Conservation (phyloP, 371 early-diverging fungal genomes). For the Rhizopus delemar region DNA sequence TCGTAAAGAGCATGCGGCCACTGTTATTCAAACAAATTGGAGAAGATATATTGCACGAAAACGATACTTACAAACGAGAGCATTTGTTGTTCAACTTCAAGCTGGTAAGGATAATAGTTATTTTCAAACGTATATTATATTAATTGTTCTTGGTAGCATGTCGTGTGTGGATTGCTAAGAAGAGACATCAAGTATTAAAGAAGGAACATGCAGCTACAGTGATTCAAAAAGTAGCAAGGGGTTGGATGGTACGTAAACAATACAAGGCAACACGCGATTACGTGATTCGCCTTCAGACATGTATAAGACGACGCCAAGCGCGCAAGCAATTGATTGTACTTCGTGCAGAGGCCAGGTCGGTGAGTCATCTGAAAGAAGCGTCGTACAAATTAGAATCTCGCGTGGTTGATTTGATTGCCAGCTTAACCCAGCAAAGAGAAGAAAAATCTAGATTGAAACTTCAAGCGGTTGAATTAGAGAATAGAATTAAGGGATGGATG, state of each 20-base stretch:
- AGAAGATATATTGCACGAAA: slow-evolving; percentile 70
- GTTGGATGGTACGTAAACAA: slow-evolving; percentile 61
- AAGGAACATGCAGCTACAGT: slow-evolving; percentile 66
- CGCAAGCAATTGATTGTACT: slow-evolving; percentile 63
- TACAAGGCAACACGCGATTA: slow-evolving; percentile 55
- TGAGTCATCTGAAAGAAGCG: slow-evolving; percentile 91
- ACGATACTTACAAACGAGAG: slow-evolving; percentile 44
- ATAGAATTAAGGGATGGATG: slow-evolving; percentile 68
- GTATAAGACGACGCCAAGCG: slow-evolving; percentile 77
- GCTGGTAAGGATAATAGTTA: slow-evolving; percentile 15
- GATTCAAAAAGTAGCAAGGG: slow-evolving; percentile 72
- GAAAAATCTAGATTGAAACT: slow-evolving; percentile 66
- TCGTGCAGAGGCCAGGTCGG: slow-evolving; percentile 85
- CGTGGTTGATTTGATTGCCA: slow-evolving; percentile 87
- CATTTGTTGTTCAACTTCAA: slow-evolving; percentile 45
- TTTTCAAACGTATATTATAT: too few species aligned
- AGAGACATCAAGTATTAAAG: slow-evolving; percentile 50
- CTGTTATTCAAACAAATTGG: slow-evolving; percentile 73
- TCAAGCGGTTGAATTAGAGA: slow-evolving; percentile 64
- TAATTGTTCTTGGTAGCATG: slow-evolving; percentile 5
- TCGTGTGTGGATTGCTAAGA: slow-evolving; percentile 62
- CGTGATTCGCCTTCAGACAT: slow-evolving; percentile 81
- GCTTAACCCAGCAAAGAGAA: slow-evolving; percentile 69
- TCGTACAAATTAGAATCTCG: slow-evolving; percentile 92
- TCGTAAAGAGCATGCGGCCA: slow-evolving; percentile 75